Conservation (phyloP, 805 yeast genomes). For the Wickerhamiella allomyrinae region DNA sequence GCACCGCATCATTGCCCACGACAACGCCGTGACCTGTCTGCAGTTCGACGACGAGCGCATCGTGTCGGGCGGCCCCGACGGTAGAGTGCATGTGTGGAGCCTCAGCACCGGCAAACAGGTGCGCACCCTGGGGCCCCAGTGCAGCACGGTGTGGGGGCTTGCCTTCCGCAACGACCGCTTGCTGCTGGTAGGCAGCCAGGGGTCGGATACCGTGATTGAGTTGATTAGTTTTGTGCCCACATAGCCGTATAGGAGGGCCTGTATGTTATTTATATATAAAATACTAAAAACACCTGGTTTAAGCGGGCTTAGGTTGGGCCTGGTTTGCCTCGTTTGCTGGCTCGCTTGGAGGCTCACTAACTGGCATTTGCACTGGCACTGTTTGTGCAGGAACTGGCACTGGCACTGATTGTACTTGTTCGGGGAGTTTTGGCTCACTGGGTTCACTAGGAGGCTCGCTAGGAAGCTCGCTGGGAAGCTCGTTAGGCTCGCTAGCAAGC, state of each 20-base stretch:
- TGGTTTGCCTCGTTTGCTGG: no score
- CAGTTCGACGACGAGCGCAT: constrained; percentile 28
- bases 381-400: no score
- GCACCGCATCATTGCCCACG: constrained; percentile 38
- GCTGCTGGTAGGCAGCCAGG: constrained; percentile 23
- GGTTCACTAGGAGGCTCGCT: not conserved
- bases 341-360: no score
- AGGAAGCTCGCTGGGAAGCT: not conserved
- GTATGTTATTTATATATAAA: no score
- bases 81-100: constrained; percentile 30
- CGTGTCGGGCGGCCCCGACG: constrained; percentile 31
- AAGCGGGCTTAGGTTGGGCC: no score
- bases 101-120: constrained; percentile 26
- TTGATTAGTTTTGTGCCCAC: constrained; percentile 23
- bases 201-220: constrained; percentile 21
- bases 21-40: constrained; percentile 30
- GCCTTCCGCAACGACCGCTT: constrained; percentile 28
- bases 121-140: constrained; percentile 24
- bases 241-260: no score
- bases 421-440: no score
- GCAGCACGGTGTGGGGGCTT: constrained; percentile 30
- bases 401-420: no score
- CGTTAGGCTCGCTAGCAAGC: not conserved
- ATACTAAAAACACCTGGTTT: no score
- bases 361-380: no score